Conservation (phyloP, 352 stramenopile genomes). For the Plasmopara halstedii region DNA sequence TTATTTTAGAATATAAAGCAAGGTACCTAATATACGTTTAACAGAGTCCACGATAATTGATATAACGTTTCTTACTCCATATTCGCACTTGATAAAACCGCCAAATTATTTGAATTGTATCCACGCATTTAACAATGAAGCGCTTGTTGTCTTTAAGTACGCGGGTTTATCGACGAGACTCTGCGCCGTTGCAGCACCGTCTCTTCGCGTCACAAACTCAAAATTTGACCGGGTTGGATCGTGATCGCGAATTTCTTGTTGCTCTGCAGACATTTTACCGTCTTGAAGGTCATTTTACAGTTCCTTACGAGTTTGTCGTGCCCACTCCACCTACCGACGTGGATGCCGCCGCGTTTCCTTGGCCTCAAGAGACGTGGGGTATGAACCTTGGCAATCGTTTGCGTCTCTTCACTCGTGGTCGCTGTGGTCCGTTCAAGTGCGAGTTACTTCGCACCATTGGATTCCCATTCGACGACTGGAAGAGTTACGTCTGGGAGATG, state of each 20-base stretch:
- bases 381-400: constrained; percentile 45
- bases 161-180: neutral
- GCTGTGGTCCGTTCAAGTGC: constrained; percentile 51
- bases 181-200: constrained; percentile 3
- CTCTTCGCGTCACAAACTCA: neutral
- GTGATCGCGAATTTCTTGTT: constrained; percentile 44
- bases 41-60: no score
- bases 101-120: neutral
- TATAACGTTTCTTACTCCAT: no score
- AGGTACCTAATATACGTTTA: no score
- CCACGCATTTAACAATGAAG: constrained; percentile 6
- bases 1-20: no score
- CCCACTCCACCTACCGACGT: constrained; percentile 11
- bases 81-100: no score
- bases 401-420: constrained; percentile 50
- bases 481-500: constrained; percentile 60
- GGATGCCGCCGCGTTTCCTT: constrained; percentile 7
- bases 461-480: constrained; percentile 64
- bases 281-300: constrained; percentile 60
- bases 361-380: constrained; percentile 42
- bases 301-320: constrained; percentile 53
- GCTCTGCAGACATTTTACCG: constrained; percentile 45
- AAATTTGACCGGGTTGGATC: constrained; percentile 18
- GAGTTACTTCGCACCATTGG: constrained; percentile 47
- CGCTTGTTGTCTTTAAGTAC: constrained; percentile 4